Evolutionary conservation across 164 flowering plant genomes (phyloP), one percentile per base, ranked within the genome.

Genomic region (Piper longum): DNA sequence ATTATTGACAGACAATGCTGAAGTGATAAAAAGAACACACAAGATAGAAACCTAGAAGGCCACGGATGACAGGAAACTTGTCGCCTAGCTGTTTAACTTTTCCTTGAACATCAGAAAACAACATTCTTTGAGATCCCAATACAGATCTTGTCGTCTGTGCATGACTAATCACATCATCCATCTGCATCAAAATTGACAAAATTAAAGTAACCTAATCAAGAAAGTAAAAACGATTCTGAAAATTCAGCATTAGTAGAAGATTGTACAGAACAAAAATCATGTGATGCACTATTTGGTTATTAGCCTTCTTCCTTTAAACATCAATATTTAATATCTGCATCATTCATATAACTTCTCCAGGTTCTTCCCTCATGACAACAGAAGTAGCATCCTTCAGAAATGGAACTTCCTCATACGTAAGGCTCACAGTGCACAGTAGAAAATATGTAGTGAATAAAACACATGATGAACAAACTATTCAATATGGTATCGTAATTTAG

Each of bases 81-180:
- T 88, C 97, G 52, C 91, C 72, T 55, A 90, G 78, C 65, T 69
- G 76, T 72, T 88, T 93, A 61, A 88, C 95, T 82, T 90, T 93
- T 68, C 98, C 98, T 79, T 85, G 95, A 72, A 88, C 91, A 74
- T 82, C 97, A 39, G 89, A 89, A 73, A 93, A 80, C 66, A 90
- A 64, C 43, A 83, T 66, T 63, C 92, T 75, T 68, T 93, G 98
- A 62, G 95, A 82, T 59, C 96, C 89, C 77, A 93, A 72, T 56
- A 75, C 96, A 3, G 85, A 73, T 64, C 87, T 85, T 42, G 98
- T 88, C 19, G 88, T 59, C 75, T 93, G 97, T 71, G 97, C 98
- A 80, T 93, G 98, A 76, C 72, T 84, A 56, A 93, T 93, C 17
- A 93, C 97, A 54, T 93, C 98, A 75, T 93, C 98, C 61, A 93